Base-by-base conservation (phyloP, 2,329 filamentous ascomycete genomes). In the Fusarium drepaniforme region DNA sequence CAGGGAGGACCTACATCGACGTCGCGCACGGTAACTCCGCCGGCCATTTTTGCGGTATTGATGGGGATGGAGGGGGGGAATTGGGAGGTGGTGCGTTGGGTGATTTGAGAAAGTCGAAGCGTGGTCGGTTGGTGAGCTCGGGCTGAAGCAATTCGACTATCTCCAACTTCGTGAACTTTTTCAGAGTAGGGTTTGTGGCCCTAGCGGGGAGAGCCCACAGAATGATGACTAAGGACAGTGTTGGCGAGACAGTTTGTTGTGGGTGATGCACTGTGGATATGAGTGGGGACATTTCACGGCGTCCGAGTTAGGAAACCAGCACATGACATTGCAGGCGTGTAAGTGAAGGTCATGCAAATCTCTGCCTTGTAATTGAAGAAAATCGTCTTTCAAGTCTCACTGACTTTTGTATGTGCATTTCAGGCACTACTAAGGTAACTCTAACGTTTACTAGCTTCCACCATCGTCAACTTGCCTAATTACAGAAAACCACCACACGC, bases 21-120 rank as follows among this genome's bases (percentile, higher is more conserved):
- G 89, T 96, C 94, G 88, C 93, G 93, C 88, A 96, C 94, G 82
- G 89, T 91, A 85, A 94, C 90, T 87, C 93, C 94, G 87, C 93
- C 90, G 85, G 88, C 87, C 94, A 96, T 96, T 86, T 89, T 95
- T 88, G 88, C 89, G 89, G 89, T 91, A 79, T 82, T 84, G 80
- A 77, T 77, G 79, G 78, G 72, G 72, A 65, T 63, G 76, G 66
- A 68, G 71, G 75, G 73, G 46, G 49, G 35, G 49, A 33, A 70
- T 74, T 72, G 76, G 79, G 76, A 33, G 15, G 15, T 80, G 79
- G 76, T 80, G 79, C 77, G 79, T 79, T 81, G 80, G 77, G 78
- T 80, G 79, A 68, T 76, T 75, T 30, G 28, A 30, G 73, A 79
- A 15, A 79, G 75, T 75, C 71, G 75, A 79, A 77, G 28, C 74